Evolutionary conservation across 192 early-diverging fungal species (phyloP), one percentile per base, ranked within the genome.

Genomic region (Backusella circina): DNA sequence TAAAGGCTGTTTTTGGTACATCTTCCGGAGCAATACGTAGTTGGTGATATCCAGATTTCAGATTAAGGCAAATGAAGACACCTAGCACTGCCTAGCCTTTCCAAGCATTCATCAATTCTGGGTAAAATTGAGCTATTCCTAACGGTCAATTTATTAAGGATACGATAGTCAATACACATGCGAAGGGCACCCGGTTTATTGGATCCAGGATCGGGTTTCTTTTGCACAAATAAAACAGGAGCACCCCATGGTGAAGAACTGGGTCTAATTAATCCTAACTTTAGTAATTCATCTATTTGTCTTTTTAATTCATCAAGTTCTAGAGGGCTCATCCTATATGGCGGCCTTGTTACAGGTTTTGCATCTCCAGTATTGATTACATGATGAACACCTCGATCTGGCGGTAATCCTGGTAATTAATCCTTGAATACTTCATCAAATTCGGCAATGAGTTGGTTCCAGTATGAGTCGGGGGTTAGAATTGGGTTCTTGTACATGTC

Each of bases 111-210:
- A 32, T 79, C 71, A n/a, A 91, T 86, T 15, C 74, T 31, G 0
- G 88, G 90, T 15, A 88, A 39, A 2, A 79, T 79, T 13, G 75
- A 83, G 0, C 71, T 28, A 66, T 90, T 83, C 21, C 77, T 77
- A 0, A 79, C 77, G 0, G 86, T 89, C 0, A 83, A 30, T n/a
- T 28, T 39, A 39, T 92, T 91, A 0, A 89, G 67, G 0, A 57
- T 77, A 0, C 87, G n/a, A 39, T 91, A 91, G 65, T 91, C 87
- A 0, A 90, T 64, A 54, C 87, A 88, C 57, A 86, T 67, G 0
- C 82, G 77, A 31, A 87, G 3, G 4, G 77, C 57, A 2, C 85
- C 86, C 5, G 57, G 57, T 64, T 64, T 64, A 6, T 64, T 30
- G 0, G 57, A 64, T 64, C 57, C 57, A 64, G 57, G 57, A 10